Evolutionary conservation across 306 rosid species (phyloP), one percentile per base, ranked within the genome.

Genomic region (Quercus bicolor): DNA sequence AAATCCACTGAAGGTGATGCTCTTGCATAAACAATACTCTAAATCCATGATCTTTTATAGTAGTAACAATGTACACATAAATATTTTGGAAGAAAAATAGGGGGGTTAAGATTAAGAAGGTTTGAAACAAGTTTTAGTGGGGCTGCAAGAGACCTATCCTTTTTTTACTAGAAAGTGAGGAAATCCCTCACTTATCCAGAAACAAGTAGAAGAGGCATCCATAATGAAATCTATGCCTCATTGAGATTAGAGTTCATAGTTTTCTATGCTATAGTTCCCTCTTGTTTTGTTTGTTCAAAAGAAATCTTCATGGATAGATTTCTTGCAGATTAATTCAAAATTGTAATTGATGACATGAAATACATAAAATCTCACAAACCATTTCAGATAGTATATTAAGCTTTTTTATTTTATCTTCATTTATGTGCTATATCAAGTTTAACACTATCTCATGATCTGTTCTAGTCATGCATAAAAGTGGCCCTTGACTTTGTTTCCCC

Each of bases 401-500:
- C 21, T 24, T 26, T 76, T 21, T 34, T 18, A 4, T 29, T 10
- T 18, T 69, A 43, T 48, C 15, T 16, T 52, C 29, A 16, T 12
- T 75, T 66, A 45, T 10, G 45, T 66, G 70, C 16, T 52, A 72
- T 68, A 72, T 80, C 56, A 72, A 78, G 72, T 85, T 75, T 85
- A 61, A 72, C 81, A 65, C 53, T 16, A 55, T 60, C 56, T 71
- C 33, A 66, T 81, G 77, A 72, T 81, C 56, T 75, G 68, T 75
- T 26, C 43, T 83, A 87, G 94, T 86, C 94, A 21, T 90, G 94
- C 85, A 87, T 84, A 61, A 90, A 90, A 77, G 90, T 90, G 78
- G 94, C 94, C 76, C 78, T 90, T 20, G 89, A 90, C 73, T 86
- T 90, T 59, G 91, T 90, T 77, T 90, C 93, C 29, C 91, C 93